These are phyloP conservation scores for Crithidia sp. DNA, from an alignment of 208 protist species.

Conservation along the genomic window DNA sequence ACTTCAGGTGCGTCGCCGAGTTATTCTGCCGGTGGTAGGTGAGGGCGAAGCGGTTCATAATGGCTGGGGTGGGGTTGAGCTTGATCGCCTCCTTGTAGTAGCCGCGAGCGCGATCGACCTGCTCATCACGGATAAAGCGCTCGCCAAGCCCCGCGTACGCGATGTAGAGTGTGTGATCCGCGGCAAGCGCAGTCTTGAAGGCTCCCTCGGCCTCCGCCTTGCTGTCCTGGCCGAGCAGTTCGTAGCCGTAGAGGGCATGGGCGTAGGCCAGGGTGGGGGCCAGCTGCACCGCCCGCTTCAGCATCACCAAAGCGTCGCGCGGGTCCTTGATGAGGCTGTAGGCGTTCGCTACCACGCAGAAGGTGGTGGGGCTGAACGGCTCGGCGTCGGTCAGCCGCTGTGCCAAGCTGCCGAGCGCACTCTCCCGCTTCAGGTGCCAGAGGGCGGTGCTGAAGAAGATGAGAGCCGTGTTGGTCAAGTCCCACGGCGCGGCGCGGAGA, in stretches of 20 bases:
- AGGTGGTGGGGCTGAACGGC: slow-evolving; percentile 81
- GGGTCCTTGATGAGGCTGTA: slow-evolving; percentile 95
- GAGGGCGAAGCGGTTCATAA: slow-evolving; percentile 78
- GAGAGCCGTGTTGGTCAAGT: slow-evolving; percentile 53
- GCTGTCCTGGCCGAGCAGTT: slow-evolving; percentile 94
- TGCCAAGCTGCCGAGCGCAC: slow-evolving; percentile 83
- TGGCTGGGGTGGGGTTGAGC: slow-evolving; percentile 85
- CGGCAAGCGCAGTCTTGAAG: slow-evolving; percentile 92
- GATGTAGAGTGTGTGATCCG: slow-evolving; percentile 95
- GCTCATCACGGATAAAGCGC: slow-evolving; percentile 92
- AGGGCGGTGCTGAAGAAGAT: slow-evolving; percentile 96
- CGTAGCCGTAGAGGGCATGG: slow-evolving; percentile 95
- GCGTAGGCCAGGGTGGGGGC: slow-evolving; percentile 91
- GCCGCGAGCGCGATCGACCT: slow-evolving; percentile 84
- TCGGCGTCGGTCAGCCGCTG: slow-evolving; percentile 91
- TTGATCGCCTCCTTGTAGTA: slow-evolving; percentile 90
- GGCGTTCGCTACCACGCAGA: slow-evolving; percentile 94
- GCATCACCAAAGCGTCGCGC: slow-evolving; percentile 93
- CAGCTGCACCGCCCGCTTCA: slow-evolving; percentile 93
- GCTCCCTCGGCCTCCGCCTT: slow-evolving; percentile 88
- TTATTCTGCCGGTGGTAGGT: slow-evolving; percentile 67
- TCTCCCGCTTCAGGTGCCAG: slow-evolving; percentile 93
- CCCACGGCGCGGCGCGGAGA: slow-evolving; percentile 58
- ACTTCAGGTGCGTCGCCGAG: slow-evolving; percentile 44
- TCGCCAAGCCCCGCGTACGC: slow-evolving; percentile 96